A percentile compares a stretch with the other conserved stretches of the same genome.
phyloP scores from a whole-genome alignment of 2,329 filamentous ascomycete species.

The Fusarium buxicola region DNA sequence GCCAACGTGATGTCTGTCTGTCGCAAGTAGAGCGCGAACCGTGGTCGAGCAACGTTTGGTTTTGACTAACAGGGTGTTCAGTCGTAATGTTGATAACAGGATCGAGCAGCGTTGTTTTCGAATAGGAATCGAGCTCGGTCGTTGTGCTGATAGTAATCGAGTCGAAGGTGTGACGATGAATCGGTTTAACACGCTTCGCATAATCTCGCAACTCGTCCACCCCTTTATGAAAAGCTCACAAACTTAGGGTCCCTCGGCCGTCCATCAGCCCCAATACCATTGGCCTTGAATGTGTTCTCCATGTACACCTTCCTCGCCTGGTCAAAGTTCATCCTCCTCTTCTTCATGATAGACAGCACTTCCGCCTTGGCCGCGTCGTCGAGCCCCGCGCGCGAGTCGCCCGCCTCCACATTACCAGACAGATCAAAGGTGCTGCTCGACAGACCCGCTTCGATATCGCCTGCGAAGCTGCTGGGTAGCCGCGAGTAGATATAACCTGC shows the following conservation, averaged over 20 bases:
- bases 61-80: slow-evolving; percentile 1
- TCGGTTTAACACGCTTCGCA: slow-evolving; percentile 10
- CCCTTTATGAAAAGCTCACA: slow-evolving; percentile 77
- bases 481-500: slow-evolving; percentile 78
- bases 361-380: slow-evolving; percentile 84
- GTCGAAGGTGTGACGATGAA: slow-evolving; percentile 1
- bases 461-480: slow-evolving; percentile 80
- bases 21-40: background rate
- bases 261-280: slow-evolving; percentile 90
- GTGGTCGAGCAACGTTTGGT: slow-evolving; percentile 10
- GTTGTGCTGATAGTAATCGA: background rate
- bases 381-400: slow-evolving; percentile 83
- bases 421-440: slow-evolving; percentile 88
- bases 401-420: slow-evolving; percentile 79
- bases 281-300: slow-evolving; percentile 85
- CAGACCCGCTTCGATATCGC: slow-evolving; percentile 89
- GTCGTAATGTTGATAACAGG: background rate
- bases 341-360: slow-evolving; percentile 92
- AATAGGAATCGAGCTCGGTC: background rate
- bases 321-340: slow-evolving; percentile 83
- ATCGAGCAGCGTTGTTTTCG: background rate
- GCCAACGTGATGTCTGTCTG: slow-evolving; percentile 19
- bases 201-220: background rate
- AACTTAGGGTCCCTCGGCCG: slow-evolving; percentile 93
- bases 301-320: slow-evolving; percentile 89